A percentile compares a stretch with the other conserved stretches of the same genome.
phyloP scores from a whole-genome alignment of 257 asterid species.

The Leptodermis oblonga region DNA sequence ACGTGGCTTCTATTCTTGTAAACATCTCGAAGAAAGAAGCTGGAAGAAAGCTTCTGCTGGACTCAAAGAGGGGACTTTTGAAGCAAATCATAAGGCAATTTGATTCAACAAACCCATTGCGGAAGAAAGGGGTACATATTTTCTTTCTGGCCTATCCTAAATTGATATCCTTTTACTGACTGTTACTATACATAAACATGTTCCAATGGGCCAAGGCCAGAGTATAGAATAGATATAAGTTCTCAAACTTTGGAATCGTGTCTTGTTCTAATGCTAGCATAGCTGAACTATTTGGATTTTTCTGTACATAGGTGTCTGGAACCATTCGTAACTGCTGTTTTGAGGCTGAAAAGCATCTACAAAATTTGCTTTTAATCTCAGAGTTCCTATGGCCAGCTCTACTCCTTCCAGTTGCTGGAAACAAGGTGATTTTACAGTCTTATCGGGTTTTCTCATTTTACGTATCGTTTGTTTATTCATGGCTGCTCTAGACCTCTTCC shows the following conservation, averaged over 20 bases:
- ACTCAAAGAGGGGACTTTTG: constrained; percentile 80
- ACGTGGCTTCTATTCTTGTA: constrained; percentile 88
- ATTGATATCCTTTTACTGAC: neutral
- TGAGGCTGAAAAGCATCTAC: constrained; percentile 85
- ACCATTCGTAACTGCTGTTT: constrained; percentile 98
- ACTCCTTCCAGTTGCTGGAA: constrained; percentile 92
- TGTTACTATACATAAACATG: neutral
- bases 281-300: neutral
- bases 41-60: constrained; percentile 85
- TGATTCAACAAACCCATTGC: constrained; percentile 62
- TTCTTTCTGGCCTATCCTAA: neutral
- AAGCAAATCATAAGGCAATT: constrained; percentile 85
- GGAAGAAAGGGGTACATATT: constrained; percentile 82
- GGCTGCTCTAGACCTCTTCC: neutral
- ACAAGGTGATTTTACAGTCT: constrained; percentile 50
- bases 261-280: neutral
- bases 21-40: constrained; percentile 78
- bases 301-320: constrained; percentile 63
- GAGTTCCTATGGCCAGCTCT: constrained; percentile 98
- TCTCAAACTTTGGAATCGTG: neutral
- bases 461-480: neutral
- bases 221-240: neutral
- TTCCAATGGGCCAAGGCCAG: neutral
- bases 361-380: constrained; percentile 70
- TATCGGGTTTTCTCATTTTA: neutral